A percentile compares a stretch with the other conserved stretches of the same genome.
Evolutionary conservation across 108 stramenopile species (phyloP).

Genomic region (Nitzschia sp.): DNA sequence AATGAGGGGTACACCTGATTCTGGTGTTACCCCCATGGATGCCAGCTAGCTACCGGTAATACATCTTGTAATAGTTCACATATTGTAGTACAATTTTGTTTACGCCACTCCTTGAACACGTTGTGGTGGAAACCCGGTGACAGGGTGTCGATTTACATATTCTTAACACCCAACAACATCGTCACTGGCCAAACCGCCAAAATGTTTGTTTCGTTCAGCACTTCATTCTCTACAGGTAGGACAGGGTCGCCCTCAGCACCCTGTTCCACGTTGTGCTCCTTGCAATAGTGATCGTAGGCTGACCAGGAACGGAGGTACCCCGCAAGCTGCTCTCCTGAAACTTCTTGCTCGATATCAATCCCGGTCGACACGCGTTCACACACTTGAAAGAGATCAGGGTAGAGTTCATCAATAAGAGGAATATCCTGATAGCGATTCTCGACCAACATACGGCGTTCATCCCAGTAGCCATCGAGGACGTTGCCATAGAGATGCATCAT

Average conservation of each 20-base stretch:
- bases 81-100: too few species aligned
- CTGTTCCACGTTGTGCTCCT: background rate
- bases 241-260: conserved; percentile 6
- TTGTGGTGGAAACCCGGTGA: too few species aligned
- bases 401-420: conserved; percentile 7
- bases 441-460: conserved; percentile 1
- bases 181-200: conserved; percentile 4
- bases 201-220: background rate
- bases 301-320: conserved; percentile 20
- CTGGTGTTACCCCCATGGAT: conserved; percentile 18
- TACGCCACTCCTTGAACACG: too few species aligned
- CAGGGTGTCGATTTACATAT: background rate
- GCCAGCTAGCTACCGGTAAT: conserved; percentile 8
- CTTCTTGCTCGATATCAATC: conserved; percentile 11
- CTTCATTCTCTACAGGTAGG: background rate
- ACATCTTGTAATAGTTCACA: too few species aligned
- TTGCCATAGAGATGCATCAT: conserved; percentile 5
- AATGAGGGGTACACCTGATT: background rate
- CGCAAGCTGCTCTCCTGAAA: background rate
- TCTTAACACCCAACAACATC: conserved; percentile 6
- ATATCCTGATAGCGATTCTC: conserved; percentile 14
- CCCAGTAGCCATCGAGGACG: conserved; percentile 11
- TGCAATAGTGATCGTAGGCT: conserved; percentile 10
- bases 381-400: background rate
- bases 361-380: conserved; percentile 3